These are phyloP conservation scores for Cafeteria roenbergensis DNA, from an alignment of 108 stramenopile species.

Conservation along the genomic window DNA sequence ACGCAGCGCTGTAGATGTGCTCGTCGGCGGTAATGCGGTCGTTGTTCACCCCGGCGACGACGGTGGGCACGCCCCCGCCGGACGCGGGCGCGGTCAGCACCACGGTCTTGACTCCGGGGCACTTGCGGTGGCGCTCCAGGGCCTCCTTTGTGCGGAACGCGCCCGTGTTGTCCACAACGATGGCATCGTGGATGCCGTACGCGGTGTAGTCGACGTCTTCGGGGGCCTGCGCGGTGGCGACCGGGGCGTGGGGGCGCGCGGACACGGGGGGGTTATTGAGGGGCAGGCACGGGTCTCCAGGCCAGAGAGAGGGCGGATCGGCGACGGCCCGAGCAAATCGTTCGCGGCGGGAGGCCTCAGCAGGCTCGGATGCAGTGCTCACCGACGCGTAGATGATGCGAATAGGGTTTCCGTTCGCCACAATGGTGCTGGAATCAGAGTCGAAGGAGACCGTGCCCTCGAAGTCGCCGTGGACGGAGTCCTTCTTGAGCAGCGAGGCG, in stretches of 20 bases:
- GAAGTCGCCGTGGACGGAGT: conserved; percentile 22
- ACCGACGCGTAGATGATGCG: conserved; percentile 15
- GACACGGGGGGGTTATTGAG: too few species aligned
- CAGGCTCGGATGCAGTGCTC: too few species aligned
- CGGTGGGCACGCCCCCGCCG: conserved; percentile 7
- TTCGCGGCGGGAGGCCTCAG: too few species aligned
- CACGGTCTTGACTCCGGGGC: conserved; percentile 14
- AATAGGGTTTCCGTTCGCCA: conserved; percentile 17
- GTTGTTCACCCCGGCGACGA: conserved; percentile 21
- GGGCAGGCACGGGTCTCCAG: too few species aligned
- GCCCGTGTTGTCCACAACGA: conserved; percentile 23
- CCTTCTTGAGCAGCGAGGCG: conserved; percentile 9
- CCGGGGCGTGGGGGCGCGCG: too few species aligned
- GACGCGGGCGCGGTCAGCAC: conserved; percentile 18
- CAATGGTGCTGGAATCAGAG: conserved; percentile 4
- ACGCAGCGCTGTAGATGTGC: conserved; percentile 11
- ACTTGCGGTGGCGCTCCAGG: conserved; percentile 12
- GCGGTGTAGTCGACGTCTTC: conserved; percentile 21
- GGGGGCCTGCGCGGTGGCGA: conserved; percentile 5
- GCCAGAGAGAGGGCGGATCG: too few species aligned
- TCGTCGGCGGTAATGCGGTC: conserved; percentile 8
- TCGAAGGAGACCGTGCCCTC: conserved; percentile 10
- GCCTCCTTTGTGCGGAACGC: conserved; percentile 8
- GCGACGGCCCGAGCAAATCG: too few species aligned
- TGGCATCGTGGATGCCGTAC: conserved; percentile 22